These are phyloP conservation scores for Pholiota adiposa DNA, from an alignment of 1,284 basidiomycete species.

Conservation along the genomic window DNA sequence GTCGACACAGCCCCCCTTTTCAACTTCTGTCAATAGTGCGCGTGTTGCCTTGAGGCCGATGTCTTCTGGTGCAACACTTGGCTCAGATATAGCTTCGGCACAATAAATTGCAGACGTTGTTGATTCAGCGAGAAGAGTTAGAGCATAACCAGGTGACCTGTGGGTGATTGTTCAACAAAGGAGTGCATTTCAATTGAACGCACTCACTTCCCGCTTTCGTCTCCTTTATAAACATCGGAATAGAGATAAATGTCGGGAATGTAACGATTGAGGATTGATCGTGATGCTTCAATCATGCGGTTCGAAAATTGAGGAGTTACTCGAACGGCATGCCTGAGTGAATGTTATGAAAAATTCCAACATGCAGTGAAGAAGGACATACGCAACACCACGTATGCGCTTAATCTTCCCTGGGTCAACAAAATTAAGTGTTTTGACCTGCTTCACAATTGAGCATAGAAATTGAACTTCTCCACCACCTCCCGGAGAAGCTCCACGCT, in stretches of 20 bases:
- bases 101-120: slow-evolving; percentile 92
- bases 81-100: slow-evolving; percentile 82
- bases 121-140: slow-evolving; percentile 90
- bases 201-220: slow-evolving; percentile 91
- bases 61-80: slow-evolving; percentile 90
- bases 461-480: slow-evolving; percentile 96
- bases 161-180: neutral
- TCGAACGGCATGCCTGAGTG: slow-evolving; percentile 83
- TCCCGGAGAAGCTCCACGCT: slow-evolving; percentile 87
- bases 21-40: slow-evolving; percentile 79
- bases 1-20: slow-evolving; percentile 89
- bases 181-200: neutral
- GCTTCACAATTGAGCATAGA: slow-evolving; percentile 89
- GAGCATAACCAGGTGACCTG: slow-evolving; percentile 94
- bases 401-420: slow-evolving; percentile 90
- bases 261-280: slow-evolving; percentile 92
- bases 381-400: slow-evolving; percentile 96
- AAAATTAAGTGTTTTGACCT: slow-evolving; percentile 92
- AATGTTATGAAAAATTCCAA: slow-evolving; percentile 9
- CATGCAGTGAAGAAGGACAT: slow-evolving; percentile 36
- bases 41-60: slow-evolving; percentile 84
- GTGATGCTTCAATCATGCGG: slow-evolving; percentile 93
- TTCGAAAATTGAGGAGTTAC: slow-evolving; percentile 98
- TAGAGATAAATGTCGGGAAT: slow-evolving; percentile 99
- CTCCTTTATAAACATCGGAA: slow-evolving; percentile 97